Base-by-base conservation (phyloP, 2,329 filamentous ascomycete genomes). In the Claviceps sp. region DNA sequence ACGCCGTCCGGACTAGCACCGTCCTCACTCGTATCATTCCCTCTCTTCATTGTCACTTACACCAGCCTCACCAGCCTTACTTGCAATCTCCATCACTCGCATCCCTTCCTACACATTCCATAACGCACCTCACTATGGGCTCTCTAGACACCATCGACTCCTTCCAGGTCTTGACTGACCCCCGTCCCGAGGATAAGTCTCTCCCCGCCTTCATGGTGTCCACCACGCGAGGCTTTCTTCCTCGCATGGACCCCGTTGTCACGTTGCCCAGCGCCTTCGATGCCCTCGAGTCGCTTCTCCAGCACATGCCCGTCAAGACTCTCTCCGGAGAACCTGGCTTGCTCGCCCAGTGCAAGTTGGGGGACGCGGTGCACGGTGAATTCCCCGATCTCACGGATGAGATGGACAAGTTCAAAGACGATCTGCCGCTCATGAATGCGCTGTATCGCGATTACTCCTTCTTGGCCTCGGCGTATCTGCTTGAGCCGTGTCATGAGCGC, bases 371-470 rank as follows among this genome's bases (percentile, higher is more conserved):
- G 46, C 71, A 84, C 56, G 72, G 72, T n/a, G 81, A 82, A 56
- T 77, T 96, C 47, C 85, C 87, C 16, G 86, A 95, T 66, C 73
- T 95, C 47, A 86, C 85, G 1, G 74, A 74, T 5, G 75, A 79
- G 58, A 77, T 95, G 53, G 84, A 93, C 61, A 80, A 81, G 67
- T 84, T 86, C 59, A 74, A 78, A 59, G 72, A 82, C 55, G 84
- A 95, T 68, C 75, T 91, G 41, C 84, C 85, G 16, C 71, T 88
- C 54, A 82, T 94, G 73, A 93, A 90, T 61, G 89, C 89, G 37
- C 71, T 94, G 47, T 95, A 95, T 67, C 78, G 90, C 20, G 90
- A 96, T 71, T 96, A 95, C 67, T 86, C 86, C 14, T 96, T 95
- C 74, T 71, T 95, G 34, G 86, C 89, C 5, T 94, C 87, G 24